A percentile compares a stretch with the other conserved stretches of the same genome.
Evolutionary conservation across 805 yeast genomes (phyloP).

Genomic region (Candida tibetensis): DNA sequence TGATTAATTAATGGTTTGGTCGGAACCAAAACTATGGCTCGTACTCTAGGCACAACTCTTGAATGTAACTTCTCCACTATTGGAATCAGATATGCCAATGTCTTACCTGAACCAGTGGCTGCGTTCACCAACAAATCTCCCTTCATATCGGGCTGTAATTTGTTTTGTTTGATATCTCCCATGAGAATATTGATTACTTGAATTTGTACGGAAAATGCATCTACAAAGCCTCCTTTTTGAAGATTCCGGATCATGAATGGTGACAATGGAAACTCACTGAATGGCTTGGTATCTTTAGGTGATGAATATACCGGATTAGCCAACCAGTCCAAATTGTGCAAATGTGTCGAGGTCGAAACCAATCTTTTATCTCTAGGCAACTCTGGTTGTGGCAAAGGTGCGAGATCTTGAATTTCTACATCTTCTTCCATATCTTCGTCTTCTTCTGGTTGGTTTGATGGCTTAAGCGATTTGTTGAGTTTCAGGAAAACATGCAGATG

Average conservation of each 20-base stretch:
- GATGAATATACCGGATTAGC: conserved; percentile 58
- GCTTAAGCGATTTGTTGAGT: conserved; percentile 17
- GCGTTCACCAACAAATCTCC: conserved; percentile 90
- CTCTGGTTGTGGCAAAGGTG: conserved; percentile 84
- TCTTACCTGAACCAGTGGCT: conserved; percentile 94
- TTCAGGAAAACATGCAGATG: conserved; percentile 20
- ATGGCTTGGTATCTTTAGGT: conserved; percentile 46
- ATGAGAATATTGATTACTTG: conserved; percentile 58
- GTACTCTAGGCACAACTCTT: conserved; percentile 65
- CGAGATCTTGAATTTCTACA: conserved; percentile 37
- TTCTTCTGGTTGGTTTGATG: conserved; percentile 29
- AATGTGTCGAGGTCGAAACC: conserved; percentile 20
- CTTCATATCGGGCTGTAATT: conserved; percentile 48
- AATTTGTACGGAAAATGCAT: conserved; percentile 77
- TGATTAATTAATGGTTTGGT: conserved; percentile 85
- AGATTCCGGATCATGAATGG: conserved; percentile 47
- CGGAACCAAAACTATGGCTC: conserved; percentile 83
- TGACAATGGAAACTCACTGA: conserved; percentile 47
- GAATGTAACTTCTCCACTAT: conserved; percentile 63
- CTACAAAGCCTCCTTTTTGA: conserved; percentile 38
- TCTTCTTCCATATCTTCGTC: conserved; percentile 17
- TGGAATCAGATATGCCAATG: conserved; percentile 85
- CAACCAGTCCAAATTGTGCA: conserved; percentile 58
- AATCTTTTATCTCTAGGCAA: conserved; percentile 53
- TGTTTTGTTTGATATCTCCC: conserved; percentile 38